These are phyloP conservation scores for Boletellus deceptivus DNA, from an alignment of 1,284 basidiomycete genomes.

Conservation along the genomic window DNA sequence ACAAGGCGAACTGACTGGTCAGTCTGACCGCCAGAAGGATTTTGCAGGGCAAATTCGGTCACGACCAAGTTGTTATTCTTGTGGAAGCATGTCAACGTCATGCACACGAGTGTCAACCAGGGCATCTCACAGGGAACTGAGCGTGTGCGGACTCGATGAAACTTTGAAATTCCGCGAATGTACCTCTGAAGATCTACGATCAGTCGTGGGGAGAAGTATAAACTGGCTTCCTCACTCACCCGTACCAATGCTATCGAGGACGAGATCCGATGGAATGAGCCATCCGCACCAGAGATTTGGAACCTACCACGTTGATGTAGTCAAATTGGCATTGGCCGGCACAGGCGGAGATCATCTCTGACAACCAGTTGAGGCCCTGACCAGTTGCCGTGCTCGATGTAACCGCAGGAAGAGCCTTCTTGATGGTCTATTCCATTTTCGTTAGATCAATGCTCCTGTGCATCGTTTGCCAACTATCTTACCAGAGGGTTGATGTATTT, in stretches of 20 bases:
- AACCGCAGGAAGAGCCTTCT: slow-evolving; percentile 37
- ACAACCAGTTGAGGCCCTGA: slow-evolving; percentile 35
- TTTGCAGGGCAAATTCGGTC: slow-evolving; percentile 33
- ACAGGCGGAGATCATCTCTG: slow-evolving; percentile 35
- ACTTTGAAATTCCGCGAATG: slow-evolving; percentile 29
- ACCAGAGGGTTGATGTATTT: slow-evolving; percentile 37
- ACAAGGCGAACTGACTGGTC: slow-evolving; percentile 28
- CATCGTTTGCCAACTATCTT: slow-evolving; percentile 1
- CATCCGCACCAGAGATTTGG: background rate
- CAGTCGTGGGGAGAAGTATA: background rate
- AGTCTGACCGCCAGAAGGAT: slow-evolving; percentile 33
- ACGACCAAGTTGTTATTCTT: slow-evolving; percentile 24
- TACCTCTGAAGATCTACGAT: slow-evolving; percentile 10
- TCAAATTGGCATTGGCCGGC: slow-evolving; percentile 32
- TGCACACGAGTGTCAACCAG: background rate
- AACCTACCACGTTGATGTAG: slow-evolving; percentile 32
- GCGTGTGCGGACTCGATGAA: slow-evolving; percentile 28
- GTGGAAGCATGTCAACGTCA: slow-evolving; percentile 3
- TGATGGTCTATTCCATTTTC: slow-evolving; percentile 23
- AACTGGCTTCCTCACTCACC: slow-evolving; percentile 14
- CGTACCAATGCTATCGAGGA: slow-evolving; percentile 35
- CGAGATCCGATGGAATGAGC: background rate
- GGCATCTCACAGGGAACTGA: slow-evolving; percentile 28
- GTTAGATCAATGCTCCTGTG: background rate
- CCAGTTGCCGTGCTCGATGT: slow-evolving; percentile 29